Conservation (phyloP, 345 rosid species). For the Dipteronia sinensis region DNA sequence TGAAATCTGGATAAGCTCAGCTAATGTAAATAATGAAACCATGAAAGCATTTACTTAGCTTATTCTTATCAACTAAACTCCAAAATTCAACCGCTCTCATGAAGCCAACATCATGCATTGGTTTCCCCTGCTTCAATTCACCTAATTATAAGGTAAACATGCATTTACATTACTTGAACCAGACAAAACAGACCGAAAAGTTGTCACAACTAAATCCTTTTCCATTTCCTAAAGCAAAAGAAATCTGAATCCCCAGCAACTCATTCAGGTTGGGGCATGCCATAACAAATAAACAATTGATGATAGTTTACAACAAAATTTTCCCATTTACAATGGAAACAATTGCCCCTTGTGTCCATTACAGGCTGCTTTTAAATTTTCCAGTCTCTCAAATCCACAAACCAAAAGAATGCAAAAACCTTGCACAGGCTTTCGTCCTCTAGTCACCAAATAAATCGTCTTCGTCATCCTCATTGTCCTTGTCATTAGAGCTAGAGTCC, state of each 20-base stretch:
- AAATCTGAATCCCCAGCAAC: neutral
- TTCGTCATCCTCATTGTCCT: constrained; percentile 58
- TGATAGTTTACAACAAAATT: constrained; percentile 37
- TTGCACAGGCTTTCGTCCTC: constrained; percentile 18
- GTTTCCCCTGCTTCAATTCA: neutral
- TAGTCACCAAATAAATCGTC: constrained; percentile 80
- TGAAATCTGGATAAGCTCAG: no score
- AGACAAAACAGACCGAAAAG: neutral
- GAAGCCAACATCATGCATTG: no score
- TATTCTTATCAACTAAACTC: no score
- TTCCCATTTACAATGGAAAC: constrained; percentile 32
- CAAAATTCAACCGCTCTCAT: no score
- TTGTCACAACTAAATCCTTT: neutral
- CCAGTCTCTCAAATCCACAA: constrained; percentile 8
- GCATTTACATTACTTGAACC: neutral
- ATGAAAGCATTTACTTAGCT: no score
- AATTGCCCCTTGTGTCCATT: constrained; percentile 15
- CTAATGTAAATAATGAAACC: no score
- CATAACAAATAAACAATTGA: constrained; percentile 23
- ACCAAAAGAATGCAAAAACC: constrained; percentile 6
- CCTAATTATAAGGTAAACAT: neutral
- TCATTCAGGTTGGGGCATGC: neutral
- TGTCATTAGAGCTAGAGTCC: constrained; percentile 28
- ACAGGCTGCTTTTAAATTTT: constrained; percentile 10
- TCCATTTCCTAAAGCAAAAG: neutral